These are phyloP conservation scores for Apophysomyces variabilis DNA, from an alignment of 371 early-diverging fungal genomes.

Conservation along the genomic window DNA sequence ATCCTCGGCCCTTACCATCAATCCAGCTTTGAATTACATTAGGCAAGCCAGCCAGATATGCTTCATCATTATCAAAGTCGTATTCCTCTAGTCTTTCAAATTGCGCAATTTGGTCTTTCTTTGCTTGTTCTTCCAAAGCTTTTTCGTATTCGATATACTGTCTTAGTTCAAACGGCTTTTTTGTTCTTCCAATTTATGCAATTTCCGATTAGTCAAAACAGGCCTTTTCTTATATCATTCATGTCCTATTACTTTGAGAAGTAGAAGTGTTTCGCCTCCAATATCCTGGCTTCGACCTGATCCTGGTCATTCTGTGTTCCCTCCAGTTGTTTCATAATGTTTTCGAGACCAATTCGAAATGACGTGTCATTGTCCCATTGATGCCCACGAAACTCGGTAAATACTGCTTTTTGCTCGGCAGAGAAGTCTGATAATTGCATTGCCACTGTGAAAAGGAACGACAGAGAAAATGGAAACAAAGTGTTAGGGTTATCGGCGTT, in stretches of 20 bases:
- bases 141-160: slow-evolving; percentile 49
- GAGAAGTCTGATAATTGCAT: slow-evolving; percentile 9
- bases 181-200: slow-evolving; percentile 31
- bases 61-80: slow-evolving; percentile 53
- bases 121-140: slow-evolving; percentile 19
- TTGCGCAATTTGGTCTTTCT: slow-evolving; percentile 26
- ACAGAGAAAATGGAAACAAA: not conserved
- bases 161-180: slow-evolving; percentile 48
- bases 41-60: slow-evolving; percentile 50
- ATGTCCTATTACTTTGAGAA: slow-evolving; percentile 39
- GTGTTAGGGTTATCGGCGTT: not conserved
- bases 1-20: slow-evolving; percentile 21
- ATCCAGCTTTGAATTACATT: slow-evolving; percentile 51
- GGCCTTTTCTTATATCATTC: not conserved
- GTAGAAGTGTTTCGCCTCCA: slow-evolving; percentile 63
- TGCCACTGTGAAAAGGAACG: not conserved
- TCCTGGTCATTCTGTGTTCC: slow-evolving; percentile 1
- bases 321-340: slow-evolving; percentile 32
- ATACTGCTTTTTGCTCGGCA: slow-evolving; percentile 16
- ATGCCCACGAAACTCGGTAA: slow-evolving; percentile 26
- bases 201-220: not conserved
- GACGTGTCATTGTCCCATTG: slow-evolving; percentile 51
- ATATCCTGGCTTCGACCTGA: slow-evolving; percentile 22
- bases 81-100: slow-evolving; percentile 55
- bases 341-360: slow-evolving; percentile 51